phyloP scores from a whole-genome alignment of 768 basidiomycete species.

The Crepidotus variabilis region DNA sequence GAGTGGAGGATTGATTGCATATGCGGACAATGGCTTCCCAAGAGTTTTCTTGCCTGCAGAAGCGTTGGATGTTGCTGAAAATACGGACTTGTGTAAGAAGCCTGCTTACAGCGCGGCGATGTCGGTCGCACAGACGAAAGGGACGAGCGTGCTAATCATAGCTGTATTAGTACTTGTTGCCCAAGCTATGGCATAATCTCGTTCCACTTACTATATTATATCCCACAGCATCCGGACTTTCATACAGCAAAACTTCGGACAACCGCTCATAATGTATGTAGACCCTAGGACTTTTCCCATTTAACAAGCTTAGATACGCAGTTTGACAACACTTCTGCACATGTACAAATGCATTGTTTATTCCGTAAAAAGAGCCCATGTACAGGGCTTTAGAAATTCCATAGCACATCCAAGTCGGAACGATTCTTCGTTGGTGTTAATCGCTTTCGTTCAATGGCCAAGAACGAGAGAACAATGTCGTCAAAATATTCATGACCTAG shows the following conservation, averaged over 20 bases:
- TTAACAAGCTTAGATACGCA: too few relatives aligned
- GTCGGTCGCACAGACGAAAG: neutral
- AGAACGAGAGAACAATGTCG: neutral
- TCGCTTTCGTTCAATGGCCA: neutral
- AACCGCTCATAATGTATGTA: too few relatives aligned
- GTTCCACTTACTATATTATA: neutral
- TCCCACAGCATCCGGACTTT: neutral
- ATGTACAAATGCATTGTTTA: too few relatives aligned
- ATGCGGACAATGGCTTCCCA: neutral
- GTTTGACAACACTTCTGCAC: too few relatives aligned
- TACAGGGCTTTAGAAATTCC: neutral
- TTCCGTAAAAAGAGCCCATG: too few relatives aligned
- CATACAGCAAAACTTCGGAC: too few relatives aligned
- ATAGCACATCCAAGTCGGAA: neutral
- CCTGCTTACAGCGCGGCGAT: neutral
- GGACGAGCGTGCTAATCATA: neutral
- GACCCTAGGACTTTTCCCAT: too few relatives aligned
- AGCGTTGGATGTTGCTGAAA: neutral
- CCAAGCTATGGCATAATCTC: neutral
- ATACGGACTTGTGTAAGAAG: neutral
- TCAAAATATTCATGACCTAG: neutral
- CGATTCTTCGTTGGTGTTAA: neutral
- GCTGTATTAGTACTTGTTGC: too few relatives aligned
- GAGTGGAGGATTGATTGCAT: constrained; percentile 26
- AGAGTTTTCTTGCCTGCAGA: neutral